A percentile compares a stretch with the other conserved stretches of the same genome.
Conservation (phyloP, 2,329 filamentous ascomycete species). For the Aspergillus glaucus region DNA sequence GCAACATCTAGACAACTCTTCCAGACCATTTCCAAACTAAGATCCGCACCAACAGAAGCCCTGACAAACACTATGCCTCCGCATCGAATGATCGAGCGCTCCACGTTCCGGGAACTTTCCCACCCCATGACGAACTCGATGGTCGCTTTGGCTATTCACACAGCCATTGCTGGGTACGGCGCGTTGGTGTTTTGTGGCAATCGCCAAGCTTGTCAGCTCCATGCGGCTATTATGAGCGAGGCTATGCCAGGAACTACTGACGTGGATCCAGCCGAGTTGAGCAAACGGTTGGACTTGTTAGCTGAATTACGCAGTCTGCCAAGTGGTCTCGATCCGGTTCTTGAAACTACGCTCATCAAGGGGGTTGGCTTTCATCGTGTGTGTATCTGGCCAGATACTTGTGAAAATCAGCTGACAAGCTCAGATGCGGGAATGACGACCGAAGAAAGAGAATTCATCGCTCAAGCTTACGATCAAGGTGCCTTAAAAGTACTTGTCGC, state of each 20-base stretch:
- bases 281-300: slow-evolving; percentile 58
- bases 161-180: slow-evolving; percentile 61
- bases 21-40: slow-evolving; percentile 51
- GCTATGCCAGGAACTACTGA: slow-evolving; percentile 53
- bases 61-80: slow-evolving; percentile 30
- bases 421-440: slow-evolving; percentile 53
- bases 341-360: slow-evolving; percentile 58
- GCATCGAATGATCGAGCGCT: slow-evolving; percentile 47
- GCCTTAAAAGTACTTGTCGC: slow-evolving; percentile 65
- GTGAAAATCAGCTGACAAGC: slow-evolving; percentile 19
- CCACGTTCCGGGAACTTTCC: slow-evolving; percentile 55
- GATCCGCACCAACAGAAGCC: slow-evolving; percentile 19
- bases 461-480: slow-evolving; percentile 63
- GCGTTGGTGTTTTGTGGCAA: slow-evolving; percentile 69
- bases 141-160: slow-evolving; percentile 63
- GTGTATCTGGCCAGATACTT: slow-evolving; percentile 18
- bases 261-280: slow-evolving; percentile 45
- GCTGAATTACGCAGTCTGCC: slow-evolving; percentile 60
- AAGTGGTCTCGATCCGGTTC: slow-evolving; percentile 58
- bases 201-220: slow-evolving; percentile 59
- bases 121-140: slow-evolving; percentile 65
- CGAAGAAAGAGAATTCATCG: slow-evolving; percentile 68
- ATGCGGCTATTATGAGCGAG: slow-evolving; percentile 62
- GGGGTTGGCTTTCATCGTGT: slow-evolving; percentile 71
- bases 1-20: slow-evolving; percentile 54